phyloP scores from a whole-genome alignment of 441 rosid species.

The Syzygium syzygioides region DNA sequence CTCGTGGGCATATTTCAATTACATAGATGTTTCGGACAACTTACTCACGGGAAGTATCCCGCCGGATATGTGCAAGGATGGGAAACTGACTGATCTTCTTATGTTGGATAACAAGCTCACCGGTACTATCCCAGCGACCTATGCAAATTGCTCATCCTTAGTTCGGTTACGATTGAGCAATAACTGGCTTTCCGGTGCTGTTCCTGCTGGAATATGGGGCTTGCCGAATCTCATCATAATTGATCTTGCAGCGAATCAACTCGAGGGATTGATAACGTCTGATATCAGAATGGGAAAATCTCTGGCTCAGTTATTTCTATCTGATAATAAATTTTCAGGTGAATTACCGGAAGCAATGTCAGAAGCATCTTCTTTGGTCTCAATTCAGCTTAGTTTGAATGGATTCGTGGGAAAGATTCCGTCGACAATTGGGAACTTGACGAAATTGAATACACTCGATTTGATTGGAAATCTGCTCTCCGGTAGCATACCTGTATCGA shows the following conservation, averaged over 20 bases:
- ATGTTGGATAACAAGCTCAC: constrained; percentile 44
- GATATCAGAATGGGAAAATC: constrained; percentile 42
- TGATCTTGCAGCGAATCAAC: constrained; percentile 39
- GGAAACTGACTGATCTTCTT: constrained; percentile 31
- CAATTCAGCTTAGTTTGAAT: constrained; percentile 30
- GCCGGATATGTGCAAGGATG: constrained; percentile 51
- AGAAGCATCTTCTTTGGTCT: constrained; percentile 35
- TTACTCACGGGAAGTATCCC: constrained; percentile 48
- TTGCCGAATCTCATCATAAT: constrained; percentile 44
- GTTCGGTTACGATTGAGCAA: constrained; percentile 41
- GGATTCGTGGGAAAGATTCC: constrained; percentile 38
- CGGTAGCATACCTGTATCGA: constrained; percentile 35
- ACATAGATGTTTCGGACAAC: constrained; percentile 57
- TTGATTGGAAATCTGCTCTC: constrained; percentile 34
- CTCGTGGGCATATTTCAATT: constrained; percentile 25
- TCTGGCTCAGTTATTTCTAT: constrained; percentile 33
- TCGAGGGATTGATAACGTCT: constrained; percentile 33
- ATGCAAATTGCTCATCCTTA: constrained; percentile 34
- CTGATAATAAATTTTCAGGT: constrained; percentile 40
- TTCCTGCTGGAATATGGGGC: constrained; percentile 52
- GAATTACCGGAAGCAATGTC: constrained; percentile 35
- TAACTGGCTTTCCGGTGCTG: constrained; percentile 40
- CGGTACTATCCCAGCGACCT: constrained; percentile 39
- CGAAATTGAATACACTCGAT: constrained; percentile 30
- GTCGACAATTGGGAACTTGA: constrained; percentile 30